A percentile compares a stretch with the other conserved stretches of the same genome.
Evolutionary conservation across 2,329 filamentous ascomycete species (phyloP).

Genomic region (Pestalotiopsis fici): DNA sequence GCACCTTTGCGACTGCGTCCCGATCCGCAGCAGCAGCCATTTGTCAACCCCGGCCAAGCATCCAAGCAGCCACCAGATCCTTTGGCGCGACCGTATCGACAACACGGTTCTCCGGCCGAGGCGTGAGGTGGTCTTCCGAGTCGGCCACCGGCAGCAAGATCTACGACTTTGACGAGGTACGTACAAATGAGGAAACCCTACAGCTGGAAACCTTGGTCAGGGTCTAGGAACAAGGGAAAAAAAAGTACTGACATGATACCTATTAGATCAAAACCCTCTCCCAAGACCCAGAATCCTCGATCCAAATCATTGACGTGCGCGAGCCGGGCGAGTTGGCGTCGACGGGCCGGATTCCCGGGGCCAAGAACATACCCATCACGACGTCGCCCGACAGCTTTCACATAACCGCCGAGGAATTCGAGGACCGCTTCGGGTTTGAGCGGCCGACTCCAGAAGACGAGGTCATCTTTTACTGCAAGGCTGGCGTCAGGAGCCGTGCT

Average conservation of each 20-base stretch:
- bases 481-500: constrained; percentile 78
- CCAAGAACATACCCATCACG: constrained; percentile 80
- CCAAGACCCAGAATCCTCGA: background rate
- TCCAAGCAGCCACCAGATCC: background rate
- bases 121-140: constrained; percentile 23
- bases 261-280: constrained; percentile 21
- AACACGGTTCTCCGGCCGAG: background rate
- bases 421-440: constrained; percentile 76
- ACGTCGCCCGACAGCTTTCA: constrained; percentile 79
- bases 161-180: constrained; percentile 32
- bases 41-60: background rate
- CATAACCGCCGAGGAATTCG: constrained; percentile 75
- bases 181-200: constrained; percentile 6
- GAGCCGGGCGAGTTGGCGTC: constrained; percentile 67
- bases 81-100: background rate
- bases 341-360: constrained; percentile 75
- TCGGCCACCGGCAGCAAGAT: constrained; percentile 25
- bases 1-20: background rate
- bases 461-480: constrained; percentile 90
- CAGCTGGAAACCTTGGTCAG: no score
- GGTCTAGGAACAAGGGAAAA: background rate
- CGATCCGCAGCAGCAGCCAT: background rate
- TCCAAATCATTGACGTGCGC: constrained; percentile 59
- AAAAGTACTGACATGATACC: background rate
- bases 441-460: constrained; percentile 53